Percentiles rank a stretch among this genome's conserved stretches.
These are phyloP conservation scores for Wickerhamomyces queroliae DNA, from an alignment of 805 yeast species.

Conservation along the genomic window DNA sequence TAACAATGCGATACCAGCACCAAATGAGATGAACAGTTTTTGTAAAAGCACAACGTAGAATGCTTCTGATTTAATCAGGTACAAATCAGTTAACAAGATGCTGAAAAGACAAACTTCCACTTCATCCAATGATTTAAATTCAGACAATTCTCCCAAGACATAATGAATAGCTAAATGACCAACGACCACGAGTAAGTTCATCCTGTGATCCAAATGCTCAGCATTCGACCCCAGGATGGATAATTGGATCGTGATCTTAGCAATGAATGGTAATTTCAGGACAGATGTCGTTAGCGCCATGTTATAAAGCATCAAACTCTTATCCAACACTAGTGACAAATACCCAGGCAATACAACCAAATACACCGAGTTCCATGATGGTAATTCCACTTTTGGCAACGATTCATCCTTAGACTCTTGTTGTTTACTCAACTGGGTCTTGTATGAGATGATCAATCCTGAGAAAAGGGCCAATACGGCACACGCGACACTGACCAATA, in stretches of 20 bases:
- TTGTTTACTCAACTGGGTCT: constrained; percentile 10
- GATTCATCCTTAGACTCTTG: constrained; percentile 1
- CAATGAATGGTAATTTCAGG: constrained; percentile 20
- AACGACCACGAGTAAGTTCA: constrained; percentile 17
- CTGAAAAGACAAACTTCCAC: constrained; percentile 34
- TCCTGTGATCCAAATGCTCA: constrained; percentile 9
- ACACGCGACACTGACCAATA: constrained; percentile 17
- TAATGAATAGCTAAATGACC: constrained; percentile 21
- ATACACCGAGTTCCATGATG: constrained; percentile 29
- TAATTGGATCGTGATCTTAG: constrained; percentile 16
- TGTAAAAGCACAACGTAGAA: constrained; percentile 26
- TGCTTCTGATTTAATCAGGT: constrained; percentile 19
- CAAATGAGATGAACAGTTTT: constrained; percentile 26
- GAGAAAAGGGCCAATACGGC: constrained; percentile 19
- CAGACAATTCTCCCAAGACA: constrained; percentile 23
- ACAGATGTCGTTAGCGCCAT: constrained; percentile 25
- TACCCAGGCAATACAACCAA: constrained; percentile 27
- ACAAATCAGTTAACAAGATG: constrained; percentile 29
- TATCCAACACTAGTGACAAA: constrained; percentile 22
- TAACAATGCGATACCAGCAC: constrained; percentile 18
- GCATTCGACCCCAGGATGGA: constrained; percentile 18
- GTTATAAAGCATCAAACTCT: constrained; percentile 22
- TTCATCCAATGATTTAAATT: constrained; percentile 30
- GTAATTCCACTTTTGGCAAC: constrained; percentile 10
- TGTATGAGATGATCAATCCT: constrained; percentile 15